Base-by-base conservation (phyloP, 2,329 filamentous ascomycete genomes). In the Aspergillus sp. region DNA sequence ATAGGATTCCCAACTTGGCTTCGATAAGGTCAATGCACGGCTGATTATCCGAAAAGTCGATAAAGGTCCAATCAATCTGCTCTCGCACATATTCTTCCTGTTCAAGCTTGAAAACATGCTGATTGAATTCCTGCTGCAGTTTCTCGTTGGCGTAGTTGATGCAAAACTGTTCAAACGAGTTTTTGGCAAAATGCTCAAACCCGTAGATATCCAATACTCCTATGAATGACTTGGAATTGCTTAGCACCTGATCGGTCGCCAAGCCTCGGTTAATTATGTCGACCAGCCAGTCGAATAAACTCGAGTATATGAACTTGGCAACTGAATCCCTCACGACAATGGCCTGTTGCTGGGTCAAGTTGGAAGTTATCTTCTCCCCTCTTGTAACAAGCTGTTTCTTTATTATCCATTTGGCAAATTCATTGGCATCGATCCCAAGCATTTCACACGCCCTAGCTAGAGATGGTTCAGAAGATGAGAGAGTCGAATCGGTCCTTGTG, bases 111-210 rank as follows among this genome's bases (percentile, higher is more conserved):
- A 99, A 99, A 41, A 99, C 95, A 74, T 99, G 95, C 76, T 96
- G 92, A 80, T 99, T 99, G 84, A 99, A 99, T 77, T 98, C 94
- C 77, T 99, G 95, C 76, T 99, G 95, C 58, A 99, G 83, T 80
- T 99, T 99, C 80, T 99, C 95, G 79, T 99, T 99, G 79, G 95
- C 95, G 74, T 99, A 99, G 80, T 99, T 99, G 86, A 99, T 99
- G 81, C 95, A 99, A 80, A 99, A 99, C 77, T 99, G 95, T 77
- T 99, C 95, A 72, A 99, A 99, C 0, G 95, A 99, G 82, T 99
- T 99, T 84, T 97, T 98, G 65, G 95, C 94, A 74, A 99, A 99
- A 80, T 98, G 95, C 78, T 99, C 95, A 74, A 99, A 99, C 66
- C 94, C 94, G 79, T 98, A 98, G 69, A 99, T 99, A 91, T 99